These are phyloP conservation scores for Limtongia smithiae DNA, from an alignment of 805 yeast species.

Conservation along the genomic window DNA sequence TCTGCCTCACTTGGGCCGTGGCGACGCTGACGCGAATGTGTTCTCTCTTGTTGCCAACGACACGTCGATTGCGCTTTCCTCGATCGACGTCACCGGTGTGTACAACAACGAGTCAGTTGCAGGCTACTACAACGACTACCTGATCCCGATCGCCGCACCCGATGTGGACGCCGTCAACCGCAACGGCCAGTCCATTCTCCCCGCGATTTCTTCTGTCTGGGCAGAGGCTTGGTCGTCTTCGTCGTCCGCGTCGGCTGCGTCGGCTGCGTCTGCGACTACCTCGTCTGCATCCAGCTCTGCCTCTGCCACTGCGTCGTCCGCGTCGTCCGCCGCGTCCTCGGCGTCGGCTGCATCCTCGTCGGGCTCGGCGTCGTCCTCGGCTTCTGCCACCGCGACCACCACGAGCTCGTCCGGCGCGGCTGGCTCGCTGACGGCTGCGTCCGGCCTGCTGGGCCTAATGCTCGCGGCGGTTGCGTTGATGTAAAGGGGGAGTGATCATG, in stretches of 20 bases:
- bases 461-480: slow-evolving; percentile 12
- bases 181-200: slow-evolving; percentile 39
- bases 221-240: slow-evolving; percentile 27
- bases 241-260: slow-evolving; percentile 6
- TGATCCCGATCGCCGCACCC: slow-evolving; percentile 39
- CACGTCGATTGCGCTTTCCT: slow-evolving; percentile 22
- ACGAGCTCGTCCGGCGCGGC: slow-evolving; percentile 25
- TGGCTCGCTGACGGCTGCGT: slow-evolving; percentile 6
- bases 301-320: slow-evolving; percentile 26
- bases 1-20: slow-evolving; percentile 49
- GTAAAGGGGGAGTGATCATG: background rate
- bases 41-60: slow-evolving; percentile 44
- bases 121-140: slow-evolving; percentile 24
- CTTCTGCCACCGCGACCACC: slow-evolving; percentile 19
- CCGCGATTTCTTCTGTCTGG: slow-evolving; percentile 39
- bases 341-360: slow-evolving; percentile 3
- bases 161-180: slow-evolving; percentile 39
- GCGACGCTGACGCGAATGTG: slow-evolving; percentile 51
- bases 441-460: slow-evolving; percentile 13
- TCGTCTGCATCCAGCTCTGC: slow-evolving; percentile 15
- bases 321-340: slow-evolving; percentile 12
- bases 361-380: background rate
- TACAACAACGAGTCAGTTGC: slow-evolving; percentile 27
- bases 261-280: slow-evolving; percentile 11
- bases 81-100: slow-evolving; percentile 15